These are phyloP conservation scores for Fusarium verticillioides DNA, from an alignment of 2,329 filamentous ascomycete species.

Conservation along the genomic window DNA sequence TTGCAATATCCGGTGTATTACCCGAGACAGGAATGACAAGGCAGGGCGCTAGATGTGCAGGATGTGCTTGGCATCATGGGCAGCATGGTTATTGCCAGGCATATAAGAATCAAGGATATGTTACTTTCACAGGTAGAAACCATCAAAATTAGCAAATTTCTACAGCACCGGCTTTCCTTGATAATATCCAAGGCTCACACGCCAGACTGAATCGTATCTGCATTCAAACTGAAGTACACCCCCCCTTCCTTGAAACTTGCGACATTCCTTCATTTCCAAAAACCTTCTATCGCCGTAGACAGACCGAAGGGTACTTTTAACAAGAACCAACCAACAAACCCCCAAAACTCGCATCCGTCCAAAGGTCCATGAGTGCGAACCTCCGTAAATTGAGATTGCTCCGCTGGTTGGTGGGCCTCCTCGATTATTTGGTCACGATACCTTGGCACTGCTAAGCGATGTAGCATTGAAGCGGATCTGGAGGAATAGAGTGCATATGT, in stretches of 20 bases:
- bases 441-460: not conserved
- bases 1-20: rapidly evolving
- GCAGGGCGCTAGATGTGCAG: not conserved
- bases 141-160: not conserved
- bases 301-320: not conserved
- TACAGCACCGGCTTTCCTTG: not conserved
- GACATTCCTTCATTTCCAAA: not conserved
- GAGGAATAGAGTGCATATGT: not conserved
- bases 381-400: rapidly evolving
- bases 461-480: not conserved
- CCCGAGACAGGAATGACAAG: too few species aligned
- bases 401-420: not conserved
- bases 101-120: not conserved
- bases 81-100: not conserved
- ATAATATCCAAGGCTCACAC: rapidly evolving
- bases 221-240: rapidly evolving
- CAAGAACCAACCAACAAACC: not conserved
- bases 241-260: not conserved
- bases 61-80: not conserved
- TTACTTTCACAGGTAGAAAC: rapidly evolving
- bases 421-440: not conserved
- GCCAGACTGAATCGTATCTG: too few species aligned
- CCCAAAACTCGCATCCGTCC: too few species aligned
- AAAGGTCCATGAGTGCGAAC: not conserved
- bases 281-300: too few species aligned